Evolutionary conservation across 768 basidiomycete species (phyloP), one percentile per base, ranked within the genome.

Genomic region (Agaricus bisporus): DNA sequence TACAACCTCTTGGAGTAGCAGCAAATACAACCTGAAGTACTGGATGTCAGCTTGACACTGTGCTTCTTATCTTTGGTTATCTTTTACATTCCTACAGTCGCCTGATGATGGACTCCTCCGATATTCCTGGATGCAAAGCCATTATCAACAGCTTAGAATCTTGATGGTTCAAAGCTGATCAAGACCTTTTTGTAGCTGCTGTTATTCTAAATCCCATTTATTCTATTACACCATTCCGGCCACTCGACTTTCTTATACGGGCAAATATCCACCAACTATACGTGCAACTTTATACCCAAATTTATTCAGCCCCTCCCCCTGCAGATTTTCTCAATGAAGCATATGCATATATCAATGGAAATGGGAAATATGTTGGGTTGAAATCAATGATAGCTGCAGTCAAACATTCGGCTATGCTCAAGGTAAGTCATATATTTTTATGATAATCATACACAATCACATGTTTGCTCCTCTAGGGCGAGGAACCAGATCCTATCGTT

Each of bases 1-100:
- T 73, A 28, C 59, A 66, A 25, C 73, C 71, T 12, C 68, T 75
- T 25, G 69, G 69, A 5, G 63, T 71, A 49, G 70, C 73, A 17
- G 62, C 69, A 5, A 70, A 72, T 57, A 57, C 70, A 41, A 61
- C 65, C 2, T 71, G 73, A 51, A 57, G 60, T 5, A 18, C 60
- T n/a, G 46, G 59, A 45, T 62, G 60, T 5, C 64, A 61, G 0
- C 65, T 73, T 9, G 65, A 73, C 58, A 60, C 67, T 45, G 66
- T 73, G 17, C 58, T 71, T 3, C 49, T 69, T 5, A 69, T 61
- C 9, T 63, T 71, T 51, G 69, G 58, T 9, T 62, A 64, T 47
- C 64, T 73, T 11, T 59, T 60, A 61, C 64, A 43, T 70, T 63
- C 51, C 37, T 51, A n/a, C n/a, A n/a, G n/a, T n/a, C n/a, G n/a